Evolutionary conservation across 1,284 basidiomycete genomes (phyloP).

Genomic region (Pyrrhoderma noxium): DNA sequence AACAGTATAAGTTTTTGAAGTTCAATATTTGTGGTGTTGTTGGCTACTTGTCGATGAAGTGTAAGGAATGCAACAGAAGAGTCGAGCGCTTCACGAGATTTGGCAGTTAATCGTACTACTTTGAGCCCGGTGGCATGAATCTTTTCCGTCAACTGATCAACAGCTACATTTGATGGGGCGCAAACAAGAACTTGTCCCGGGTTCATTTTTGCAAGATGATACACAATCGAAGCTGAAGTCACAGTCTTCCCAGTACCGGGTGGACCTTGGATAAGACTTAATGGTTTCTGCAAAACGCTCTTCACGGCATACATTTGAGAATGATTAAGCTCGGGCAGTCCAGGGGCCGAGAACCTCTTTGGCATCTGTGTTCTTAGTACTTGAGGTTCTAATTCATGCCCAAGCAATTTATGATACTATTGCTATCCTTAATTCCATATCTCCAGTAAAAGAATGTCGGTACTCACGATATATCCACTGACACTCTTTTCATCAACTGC

Average conservation of each 20-base stretch:
- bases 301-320: conserved; percentile 99
- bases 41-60: conserved; percentile 95
- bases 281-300: conserved; percentile 96
- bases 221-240: conserved; percentile 98
- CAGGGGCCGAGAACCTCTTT: conserved; percentile 93
- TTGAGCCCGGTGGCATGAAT: conserved; percentile 96
- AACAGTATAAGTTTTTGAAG: conserved; percentile 96
- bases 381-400: conserved; percentile 92
- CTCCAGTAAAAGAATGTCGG: conserved; percentile 5
- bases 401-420: conserved; percentile 95
- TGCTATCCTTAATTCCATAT: conserved; percentile 13
- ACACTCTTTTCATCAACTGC: conserved; percentile 99
- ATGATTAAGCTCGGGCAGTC: conserved; percentile 96
- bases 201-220: conserved; percentile 99
- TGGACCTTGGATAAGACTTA: conserved; percentile 96
- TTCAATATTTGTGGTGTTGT: conserved; percentile 90
- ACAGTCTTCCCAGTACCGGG: conserved; percentile 99
- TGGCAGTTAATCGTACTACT: conserved; percentile 95
- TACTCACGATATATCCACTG: conserved; percentile 89
- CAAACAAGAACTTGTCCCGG: conserved; percentile 98
- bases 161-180: conserved; percentile 98
- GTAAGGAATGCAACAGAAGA: conserved; percentile 92
- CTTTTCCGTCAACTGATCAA: conserved; percentile 98
- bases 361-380: conserved; percentile 90
- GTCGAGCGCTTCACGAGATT: conserved; percentile 95